phyloP scores from a whole-genome alignment of 2,329 filamentous ascomycete species.

The Sphaerostilbella broomeana region DNA sequence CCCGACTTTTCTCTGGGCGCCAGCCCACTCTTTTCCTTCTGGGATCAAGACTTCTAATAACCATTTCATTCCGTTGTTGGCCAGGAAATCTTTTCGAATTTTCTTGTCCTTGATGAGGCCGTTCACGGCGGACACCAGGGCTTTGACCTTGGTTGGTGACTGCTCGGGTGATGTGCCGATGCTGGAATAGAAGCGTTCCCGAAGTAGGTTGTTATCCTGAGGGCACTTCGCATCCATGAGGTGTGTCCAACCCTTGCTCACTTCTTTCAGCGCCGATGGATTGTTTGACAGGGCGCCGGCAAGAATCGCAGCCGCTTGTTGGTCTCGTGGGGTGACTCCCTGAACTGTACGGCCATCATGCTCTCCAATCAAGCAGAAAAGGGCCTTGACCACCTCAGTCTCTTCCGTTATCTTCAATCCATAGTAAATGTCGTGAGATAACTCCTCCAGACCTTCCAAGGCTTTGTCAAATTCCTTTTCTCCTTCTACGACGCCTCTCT shows the following conservation, averaged over 20 bases:
- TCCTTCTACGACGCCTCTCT: conserved; percentile 31
- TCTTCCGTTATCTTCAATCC: conserved; percentile 57
- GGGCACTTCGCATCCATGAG: conserved; percentile 35
- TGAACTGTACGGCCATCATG: conserved; percentile 20
- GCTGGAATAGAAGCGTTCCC: conserved; percentile 35
- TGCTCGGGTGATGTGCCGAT: conserved; percentile 29
- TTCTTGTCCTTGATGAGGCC: conserved; percentile 48
- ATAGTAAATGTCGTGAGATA: conserved; percentile 65
- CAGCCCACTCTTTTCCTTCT: conserved; percentile 41
- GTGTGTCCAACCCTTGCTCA: conserved; percentile 41
- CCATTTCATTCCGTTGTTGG: conserved; percentile 45
- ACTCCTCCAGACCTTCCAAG: conserved; percentile 53
- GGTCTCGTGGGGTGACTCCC: conserved; percentile 33
- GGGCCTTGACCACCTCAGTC: conserved; percentile 42
- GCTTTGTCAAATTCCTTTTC: conserved; percentile 39
- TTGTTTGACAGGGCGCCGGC: conserved; percentile 59
- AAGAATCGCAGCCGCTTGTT: conserved; percentile 51
- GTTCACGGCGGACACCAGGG: conserved; percentile 45
- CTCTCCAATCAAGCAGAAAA: conserved; percentile 49
- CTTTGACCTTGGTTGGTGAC: conserved; percentile 26
- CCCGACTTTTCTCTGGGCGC: conserved; percentile 47
- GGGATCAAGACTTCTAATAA: conserved; percentile 47
- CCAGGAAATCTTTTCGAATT: conserved; percentile 51
- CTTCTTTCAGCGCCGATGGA: conserved; percentile 48
- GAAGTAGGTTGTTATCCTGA: conserved; percentile 23